Base-by-base conservation (phyloP, 179 eudicot species). In the Dionaea muscipula region DNA sequence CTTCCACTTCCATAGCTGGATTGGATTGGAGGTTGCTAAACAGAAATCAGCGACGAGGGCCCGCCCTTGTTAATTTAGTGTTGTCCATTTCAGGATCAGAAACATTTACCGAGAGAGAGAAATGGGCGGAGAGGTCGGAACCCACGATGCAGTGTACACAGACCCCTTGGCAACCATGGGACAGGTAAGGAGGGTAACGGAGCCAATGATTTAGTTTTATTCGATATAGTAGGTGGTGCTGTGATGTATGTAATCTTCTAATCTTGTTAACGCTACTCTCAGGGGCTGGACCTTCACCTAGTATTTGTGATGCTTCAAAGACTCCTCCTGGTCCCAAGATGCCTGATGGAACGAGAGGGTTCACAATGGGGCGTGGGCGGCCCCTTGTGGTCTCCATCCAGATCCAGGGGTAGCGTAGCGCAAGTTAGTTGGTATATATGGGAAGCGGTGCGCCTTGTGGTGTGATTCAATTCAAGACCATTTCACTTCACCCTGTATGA, bases 271-370 rank as follows among this genome's bases (percentile, higher is more conserved):
- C n/a, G n/a, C n/a, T n/a, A n/a, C 7, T 69, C 26, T 19, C 50
- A 84, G 96, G 90, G 4, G 85, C 82, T 61, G 94, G 91, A 27
- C 55, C 73, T 1, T 52, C 39, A 28, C 35, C 67, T 4, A 66
- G 61, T 59, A 69, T 57, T 44, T 66, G 59, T 51, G 94, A 82
- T 64, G 62, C 78, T 28, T 59, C 72, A 14, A 84, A 75, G 61
- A 83, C 87, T 21, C 96, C 87, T 46, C 94, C 91, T 7, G 97
- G 95, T 53, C 97, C 95, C 0, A 74, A 69, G 67, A 86, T 90
- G 97, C 97, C 97, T 9, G 97, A 90, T 65, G 97, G 97, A 45
- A 86, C 94, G 7, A 65, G 76, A 67, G 97, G 97, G 59, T 90
- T 90, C 59, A 53, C 86, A 3, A 69, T 90, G 90, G 97, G 97